phyloP scores from a whole-genome alignment of 352 stramenopile species.

The Globisporangium canariense region DNA sequence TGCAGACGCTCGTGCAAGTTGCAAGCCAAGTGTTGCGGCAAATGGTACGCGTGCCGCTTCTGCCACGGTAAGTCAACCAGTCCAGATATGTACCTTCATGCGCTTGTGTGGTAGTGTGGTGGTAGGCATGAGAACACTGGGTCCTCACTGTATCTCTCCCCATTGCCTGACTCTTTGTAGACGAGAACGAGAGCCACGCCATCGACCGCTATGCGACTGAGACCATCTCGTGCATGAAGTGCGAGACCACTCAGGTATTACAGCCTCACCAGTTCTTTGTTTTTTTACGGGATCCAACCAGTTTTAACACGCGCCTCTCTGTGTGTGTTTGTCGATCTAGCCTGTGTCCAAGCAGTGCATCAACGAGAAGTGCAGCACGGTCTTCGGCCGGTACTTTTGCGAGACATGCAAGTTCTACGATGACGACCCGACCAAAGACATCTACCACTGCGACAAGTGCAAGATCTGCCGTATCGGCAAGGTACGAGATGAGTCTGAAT shows the following conservation, averaged over 20 bases:
- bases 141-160: not conserved
- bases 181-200: slow-evolving; percentile 81
- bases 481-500: slow-evolving; percentile 17
- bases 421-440: slow-evolving; percentile 89
- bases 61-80: slow-evolving; percentile 71
- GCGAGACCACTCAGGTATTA: slow-evolving; percentile 60
- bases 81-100: no score
- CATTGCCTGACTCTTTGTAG: slow-evolving; percentile 14
- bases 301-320: not conserved
- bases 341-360: slow-evolving; percentile 53
- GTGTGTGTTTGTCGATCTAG: slow-evolving; percentile 27
- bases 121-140: no score
- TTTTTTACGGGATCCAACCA: not conserved
- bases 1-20: slow-evolving; percentile 74
- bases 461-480: slow-evolving; percentile 96
- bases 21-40: slow-evolving; percentile 81
- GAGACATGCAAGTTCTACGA: slow-evolving; percentile 96
- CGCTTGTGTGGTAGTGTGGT: not conserved
- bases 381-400: slow-evolving; percentile 94
- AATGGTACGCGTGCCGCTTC: slow-evolving; percentile 88
- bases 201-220: slow-evolving; percentile 94
- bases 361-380: slow-evolving; percentile 59
- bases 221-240: slow-evolving; percentile 94
- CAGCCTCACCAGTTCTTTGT: not conserved
- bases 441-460: slow-evolving; percentile 98